Percentiles rank a stretch among this genome's conserved stretches.
phyloP scores from a whole-genome alignment of 495 filamentous ascomycete genomes.

The Niebla homalea region DNA sequence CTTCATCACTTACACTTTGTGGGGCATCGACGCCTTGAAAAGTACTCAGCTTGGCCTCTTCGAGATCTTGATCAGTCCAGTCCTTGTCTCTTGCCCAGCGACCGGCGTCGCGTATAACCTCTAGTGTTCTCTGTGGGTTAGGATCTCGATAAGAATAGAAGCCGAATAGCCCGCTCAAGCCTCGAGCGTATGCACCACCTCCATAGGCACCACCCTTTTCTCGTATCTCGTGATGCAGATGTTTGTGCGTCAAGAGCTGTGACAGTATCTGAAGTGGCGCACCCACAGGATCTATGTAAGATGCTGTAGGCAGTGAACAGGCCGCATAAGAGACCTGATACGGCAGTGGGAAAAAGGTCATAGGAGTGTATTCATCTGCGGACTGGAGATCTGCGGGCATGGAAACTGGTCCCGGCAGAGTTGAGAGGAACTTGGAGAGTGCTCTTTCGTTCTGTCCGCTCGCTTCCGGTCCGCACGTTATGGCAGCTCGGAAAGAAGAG shows the following conservation, averaged over 20 bases:
- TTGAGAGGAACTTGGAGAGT: constrained; percentile 57
- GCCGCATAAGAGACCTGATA: constrained; percentile 95
- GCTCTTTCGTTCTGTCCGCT: constrained; percentile 54
- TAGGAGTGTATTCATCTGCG: constrained; percentile 31
- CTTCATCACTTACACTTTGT: constrained; percentile 73
- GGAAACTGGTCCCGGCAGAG: constrained; percentile 32
- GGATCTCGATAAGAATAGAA: constrained; percentile 96
- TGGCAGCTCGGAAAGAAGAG: constrained; percentile 55
- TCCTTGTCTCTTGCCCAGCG: constrained; percentile 68
- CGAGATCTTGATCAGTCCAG: constrained; percentile 79
- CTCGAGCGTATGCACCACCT: constrained; percentile 70
- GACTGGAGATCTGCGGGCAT: constrained; percentile 17
- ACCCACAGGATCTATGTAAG: constrained; percentile 61
- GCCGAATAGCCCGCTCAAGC: constrained; percentile 72
- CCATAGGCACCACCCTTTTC: constrained; percentile 98
- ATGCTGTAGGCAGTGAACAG: constrained; percentile 66
- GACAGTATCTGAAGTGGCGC: constrained; percentile 77
- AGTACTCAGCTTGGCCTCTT: constrained; percentile 89
- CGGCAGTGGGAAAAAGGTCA: constrained; percentile 83
- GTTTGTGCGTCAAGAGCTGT: constrained; percentile 91
- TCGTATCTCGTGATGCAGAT: constrained; percentile 92
- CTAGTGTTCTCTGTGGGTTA: constrained; percentile 80
- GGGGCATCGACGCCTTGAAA: constrained; percentile 97
- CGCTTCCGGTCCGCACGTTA: constrained; percentile 71
- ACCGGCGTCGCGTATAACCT: constrained; percentile 72